These are phyloP conservation scores for Mycena albidolilacea DNA, from an alignment of 768 basidiomycete genomes.

Conservation along the genomic window DNA sequence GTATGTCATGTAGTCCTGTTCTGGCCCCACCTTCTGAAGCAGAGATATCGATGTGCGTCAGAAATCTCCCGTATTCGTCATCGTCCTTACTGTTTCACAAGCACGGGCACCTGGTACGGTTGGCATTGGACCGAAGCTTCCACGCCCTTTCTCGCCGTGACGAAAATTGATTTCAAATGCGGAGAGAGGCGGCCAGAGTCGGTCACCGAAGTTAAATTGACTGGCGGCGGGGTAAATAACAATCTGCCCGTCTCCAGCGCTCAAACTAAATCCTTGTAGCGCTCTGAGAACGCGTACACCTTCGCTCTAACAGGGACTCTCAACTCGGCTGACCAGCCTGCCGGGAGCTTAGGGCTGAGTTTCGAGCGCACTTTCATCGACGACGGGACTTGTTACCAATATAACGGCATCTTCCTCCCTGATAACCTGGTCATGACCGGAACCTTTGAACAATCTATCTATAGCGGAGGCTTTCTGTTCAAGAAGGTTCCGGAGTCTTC, in stretches of 20 bases:
- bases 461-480: slow-evolving; percentile 20
- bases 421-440: slow-evolving; percentile 14
- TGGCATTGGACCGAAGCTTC: slow-evolving; percentile 25
- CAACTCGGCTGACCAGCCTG: slow-evolving; percentile 11
- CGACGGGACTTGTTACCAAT: slow-evolving; percentile 6
- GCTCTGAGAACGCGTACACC: background rate
- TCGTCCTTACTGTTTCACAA: background rate
- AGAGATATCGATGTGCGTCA: slow-evolving; percentile 20
- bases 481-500: slow-evolving; percentile 14
- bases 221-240: slow-evolving; percentile 10
- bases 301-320: slow-evolving; percentile 8
- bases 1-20: background rate
- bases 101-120: slow-evolving; percentile 29
- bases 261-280: background rate
- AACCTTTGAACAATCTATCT: background rate
- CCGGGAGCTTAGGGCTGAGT: background rate
- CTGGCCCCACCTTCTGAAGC: slow-evolving; percentile 7
- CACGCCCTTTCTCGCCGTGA: slow-evolving; percentile 15
- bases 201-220: background rate
- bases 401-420: slow-evolving; percentile 17
- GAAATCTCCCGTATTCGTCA: background rate
- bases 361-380: slow-evolving; percentile 16
- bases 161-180: slow-evolving; percentile 14
- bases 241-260: background rate
- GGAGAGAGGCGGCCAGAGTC: background rate